Conservation (phyloP, 352 stramenopile species). For the Phytophthora hybrid region DNA sequence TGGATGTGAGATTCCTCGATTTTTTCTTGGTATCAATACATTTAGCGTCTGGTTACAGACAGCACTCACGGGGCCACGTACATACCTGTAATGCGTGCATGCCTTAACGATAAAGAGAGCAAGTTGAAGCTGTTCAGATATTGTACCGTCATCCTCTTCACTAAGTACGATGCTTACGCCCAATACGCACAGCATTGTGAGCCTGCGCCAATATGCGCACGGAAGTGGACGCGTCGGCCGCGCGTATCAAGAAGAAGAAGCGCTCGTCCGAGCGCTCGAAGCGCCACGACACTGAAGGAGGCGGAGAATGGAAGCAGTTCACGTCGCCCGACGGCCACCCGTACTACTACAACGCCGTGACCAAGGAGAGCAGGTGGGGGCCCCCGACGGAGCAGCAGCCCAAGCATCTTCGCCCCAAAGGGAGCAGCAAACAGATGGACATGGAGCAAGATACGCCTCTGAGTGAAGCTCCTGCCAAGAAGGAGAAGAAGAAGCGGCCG, state of each 20-base stretch:
- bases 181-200: neutral
- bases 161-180: slow-evolving; percentile 9
- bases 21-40: too few species aligned
- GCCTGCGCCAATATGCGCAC: slow-evolving; percentile 10
- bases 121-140: slow-evolving; percentile 9
- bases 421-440: slow-evolving; percentile 17
- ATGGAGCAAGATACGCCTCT: slow-evolving; percentile 10
- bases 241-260: slow-evolving; percentile 36
- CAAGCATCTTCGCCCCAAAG: slow-evolving; percentile 19
- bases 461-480: neutral
- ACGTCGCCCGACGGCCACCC: slow-evolving; percentile 63
- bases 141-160: neutral
- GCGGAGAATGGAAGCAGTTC: slow-evolving; percentile 58
- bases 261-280: slow-evolving; percentile 22
- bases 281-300: slow-evolving; percentile 5
- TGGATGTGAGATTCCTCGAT: too few species aligned
- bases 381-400: slow-evolving; percentile 34
- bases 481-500: slow-evolving; percentile 11
- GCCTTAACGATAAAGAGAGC: too few species aligned
- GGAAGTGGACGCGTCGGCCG: neutral
- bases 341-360: slow-evolving; percentile 77
- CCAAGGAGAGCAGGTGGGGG: slow-evolving; percentile 74
- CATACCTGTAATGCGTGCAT: too few species aligned
- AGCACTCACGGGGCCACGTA: too few species aligned
- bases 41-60: too few species aligned